These are phyloP conservation scores for Scedosporium boydii DNA, from an alignment of 2,329 filamentous ascomycete species.

Conservation along the genomic window DNA sequence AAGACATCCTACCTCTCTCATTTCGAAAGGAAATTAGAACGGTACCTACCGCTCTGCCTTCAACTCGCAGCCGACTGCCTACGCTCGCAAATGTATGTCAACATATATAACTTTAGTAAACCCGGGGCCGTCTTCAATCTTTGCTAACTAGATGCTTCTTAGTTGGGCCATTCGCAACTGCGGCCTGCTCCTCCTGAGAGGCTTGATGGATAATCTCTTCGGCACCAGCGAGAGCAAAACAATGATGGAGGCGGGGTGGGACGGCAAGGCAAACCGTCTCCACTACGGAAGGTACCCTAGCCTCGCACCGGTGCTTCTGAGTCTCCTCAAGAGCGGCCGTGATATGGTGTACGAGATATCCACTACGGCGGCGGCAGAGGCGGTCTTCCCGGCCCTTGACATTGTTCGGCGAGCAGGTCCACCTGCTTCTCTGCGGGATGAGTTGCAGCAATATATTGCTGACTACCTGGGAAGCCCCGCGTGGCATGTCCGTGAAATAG, in stretches of 20 bases:
- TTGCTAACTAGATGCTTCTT: constrained; percentile 4
- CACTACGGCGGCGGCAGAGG: constrained; percentile 42
- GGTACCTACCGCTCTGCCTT: constrained; percentile 63
- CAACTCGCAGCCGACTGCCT: constrained; percentile 73
- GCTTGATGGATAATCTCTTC: constrained; percentile 70
- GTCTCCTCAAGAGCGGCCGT: constrained; percentile 47
- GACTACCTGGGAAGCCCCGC: constrained; percentile 58
- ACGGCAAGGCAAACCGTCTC: constrained; percentile 53
- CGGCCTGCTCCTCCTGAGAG: constrained; percentile 78
- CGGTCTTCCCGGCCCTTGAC: constrained; percentile 75
- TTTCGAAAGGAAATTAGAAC: constrained; percentile 63
- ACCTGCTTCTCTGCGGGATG: constrained; percentile 43
- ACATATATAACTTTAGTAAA: background rate
- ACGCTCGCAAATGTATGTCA: constrained; percentile 62
- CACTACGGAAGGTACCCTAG: constrained; percentile 61
- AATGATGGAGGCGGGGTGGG: constrained; percentile 52
- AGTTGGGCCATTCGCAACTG: constrained; percentile 95
- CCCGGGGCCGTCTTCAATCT: background rate
- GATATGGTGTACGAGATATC: constrained; percentile 29
- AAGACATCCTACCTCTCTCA: constrained; percentile 69
- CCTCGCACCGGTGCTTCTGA: constrained; percentile 53
- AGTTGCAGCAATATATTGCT: constrained; percentile 49
- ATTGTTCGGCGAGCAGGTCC: constrained; percentile 65
- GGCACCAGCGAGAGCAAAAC: constrained; percentile 65
- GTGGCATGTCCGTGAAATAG: constrained; percentile 77